phyloP scores from a whole-genome alignment of 1,139 yeast genomes.

The Hyphopichia fennica region DNA sequence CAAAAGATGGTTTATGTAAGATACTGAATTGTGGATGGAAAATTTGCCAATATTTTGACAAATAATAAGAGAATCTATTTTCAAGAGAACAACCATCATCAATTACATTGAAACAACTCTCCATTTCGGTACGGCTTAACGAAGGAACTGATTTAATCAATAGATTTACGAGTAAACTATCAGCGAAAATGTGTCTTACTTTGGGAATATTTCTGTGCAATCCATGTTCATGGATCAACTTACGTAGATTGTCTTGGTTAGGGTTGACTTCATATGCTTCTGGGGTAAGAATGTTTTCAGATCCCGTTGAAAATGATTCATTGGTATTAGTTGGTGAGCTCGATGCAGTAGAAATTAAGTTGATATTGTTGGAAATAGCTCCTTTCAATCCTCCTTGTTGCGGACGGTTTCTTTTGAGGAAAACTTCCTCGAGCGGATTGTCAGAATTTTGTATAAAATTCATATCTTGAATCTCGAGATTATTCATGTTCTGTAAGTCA shows the following conservation, averaged over 20 bases:
- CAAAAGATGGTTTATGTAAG: slow-evolving; percentile 63
- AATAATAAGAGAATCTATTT: slow-evolving; percentile 26
- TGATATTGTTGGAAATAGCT: slow-evolving; percentile 4
- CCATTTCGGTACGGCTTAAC: slow-evolving; percentile 18
- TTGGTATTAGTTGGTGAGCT: slow-evolving; percentile 38
- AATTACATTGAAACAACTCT: slow-evolving; percentile 19
- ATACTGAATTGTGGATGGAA: slow-evolving; percentile 66
- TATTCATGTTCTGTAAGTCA: slow-evolving; percentile 8
- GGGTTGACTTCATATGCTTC: slow-evolving; percentile 4
- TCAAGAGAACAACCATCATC: slow-evolving; percentile 20
- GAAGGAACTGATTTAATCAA: slow-evolving; percentile 17
- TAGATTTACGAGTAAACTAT: slow-evolving; percentile 19
- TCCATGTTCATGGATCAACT: slow-evolving; percentile 17
- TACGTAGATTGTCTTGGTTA: slow-evolving; percentile 12
- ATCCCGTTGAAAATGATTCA: slow-evolving; percentile 26
- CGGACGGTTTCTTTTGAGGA: slow-evolving; percentile 12
- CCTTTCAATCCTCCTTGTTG: slow-evolving; percentile 4
- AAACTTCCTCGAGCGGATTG: slow-evolving; percentile 43
- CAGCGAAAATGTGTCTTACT: slow-evolving; percentile 31
- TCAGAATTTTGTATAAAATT: slow-evolving; percentile 37
- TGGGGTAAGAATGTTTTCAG: slow-evolving; percentile 7
- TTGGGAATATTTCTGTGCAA: slow-evolving; percentile 21
- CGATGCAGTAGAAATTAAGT: slow-evolving; percentile 19
- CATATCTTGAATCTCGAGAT: slow-evolving; percentile 27
- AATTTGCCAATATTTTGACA: slow-evolving; percentile 51